Percentiles rank a stretch among this genome's conserved stretches.
These are phyloP conservation scores for Antitrichia curtipendula DNA, from an alignment of 225 moss, liverwort and hornwort species.

Conservation along the genomic window DNA sequence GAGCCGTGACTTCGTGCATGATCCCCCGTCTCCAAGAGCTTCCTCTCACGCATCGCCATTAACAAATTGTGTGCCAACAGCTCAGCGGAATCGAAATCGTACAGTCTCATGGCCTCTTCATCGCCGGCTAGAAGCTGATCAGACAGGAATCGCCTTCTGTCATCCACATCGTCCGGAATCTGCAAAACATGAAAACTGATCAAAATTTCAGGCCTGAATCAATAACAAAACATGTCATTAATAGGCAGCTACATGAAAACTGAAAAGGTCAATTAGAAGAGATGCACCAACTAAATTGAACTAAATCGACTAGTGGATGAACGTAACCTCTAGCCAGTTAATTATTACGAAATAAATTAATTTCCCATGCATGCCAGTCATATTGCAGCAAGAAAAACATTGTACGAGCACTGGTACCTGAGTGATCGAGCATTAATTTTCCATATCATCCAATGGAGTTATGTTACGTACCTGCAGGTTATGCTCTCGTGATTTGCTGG, in stretches of 20 bases:
- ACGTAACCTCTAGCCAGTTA: not conserved
- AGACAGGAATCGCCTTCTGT: not conserved
- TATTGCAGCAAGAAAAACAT: not conserved
- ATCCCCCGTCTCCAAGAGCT: constrained; percentile 4
- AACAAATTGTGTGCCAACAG: constrained; percentile 22
- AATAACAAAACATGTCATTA: not conserved
- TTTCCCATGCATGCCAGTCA: not conserved
- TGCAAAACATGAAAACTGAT: constrained; percentile 25
- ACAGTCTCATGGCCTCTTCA: not conserved
- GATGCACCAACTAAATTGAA: not conserved
- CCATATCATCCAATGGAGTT: not conserved
- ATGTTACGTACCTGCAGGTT: constrained; percentile 1
- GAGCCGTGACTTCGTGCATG: not conserved
- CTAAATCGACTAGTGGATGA: not conserved
- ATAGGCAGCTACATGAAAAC: not conserved
- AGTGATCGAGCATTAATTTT: not conserved
- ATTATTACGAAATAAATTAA: too few relatives aligned
- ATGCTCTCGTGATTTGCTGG: constrained; percentile 1
- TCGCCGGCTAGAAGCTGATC: constrained; percentile 10
- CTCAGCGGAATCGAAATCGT: constrained; percentile 19
- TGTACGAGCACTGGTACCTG: not conserved
- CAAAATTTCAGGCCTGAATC: constrained; percentile 13
- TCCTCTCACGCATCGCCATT: constrained; percentile 36
- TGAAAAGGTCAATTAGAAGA: not conserved
- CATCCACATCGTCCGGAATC: constrained; percentile 10